These are phyloP conservation scores for Cercis canadensis DNA, from an alignment of 306 rosid genomes.

Conservation along the genomic window DNA sequence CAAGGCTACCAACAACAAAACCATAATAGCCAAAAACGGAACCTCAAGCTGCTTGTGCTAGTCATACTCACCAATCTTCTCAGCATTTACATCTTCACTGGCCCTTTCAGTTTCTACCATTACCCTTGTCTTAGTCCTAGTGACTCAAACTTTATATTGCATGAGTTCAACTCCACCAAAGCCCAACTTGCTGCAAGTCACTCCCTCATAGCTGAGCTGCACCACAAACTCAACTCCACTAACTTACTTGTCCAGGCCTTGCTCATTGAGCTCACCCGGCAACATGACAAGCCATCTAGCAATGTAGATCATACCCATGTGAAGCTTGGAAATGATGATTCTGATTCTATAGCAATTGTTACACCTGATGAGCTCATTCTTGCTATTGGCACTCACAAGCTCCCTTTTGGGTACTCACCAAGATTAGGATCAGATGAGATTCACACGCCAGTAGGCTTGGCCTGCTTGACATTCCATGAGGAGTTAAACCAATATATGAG, in stretches of 20 bases:
- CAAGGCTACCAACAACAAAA: conserved; percentile 20
- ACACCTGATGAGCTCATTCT: conserved; percentile 32
- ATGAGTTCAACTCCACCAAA: conserved; percentile 51
- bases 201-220: conserved; percentile 44
- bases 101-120: conserved; percentile 39
- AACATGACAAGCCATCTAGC: conserved; percentile 40
- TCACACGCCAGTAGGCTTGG: conserved; percentile 40
- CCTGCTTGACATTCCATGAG: conserved; percentile 42
- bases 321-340: conserved; percentile 18
- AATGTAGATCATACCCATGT: not conserved
- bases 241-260: conserved; percentile 55
- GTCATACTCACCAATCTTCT: conserved; percentile 50
- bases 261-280: conserved; percentile 50
- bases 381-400: conserved; percentile 56
- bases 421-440: conserved; percentile 39
- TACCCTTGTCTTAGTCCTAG: conserved; percentile 22
- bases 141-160: conserved; percentile 37
- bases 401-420: conserved; percentile 45
- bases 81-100: conserved; percentile 49
- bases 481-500: conserved; percentile 52
- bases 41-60: conserved; percentile 40
- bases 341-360: not conserved
- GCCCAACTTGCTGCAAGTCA: conserved; percentile 46
- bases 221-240: conserved; percentile 51
- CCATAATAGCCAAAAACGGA: conserved; percentile 31